Percentiles rank a stretch among this genome's conserved stretches.
These are phyloP conservation scores for Hibiscus mutabilis DNA, from an alignment of 345 rosid species.

Conservation along the genomic window DNA sequence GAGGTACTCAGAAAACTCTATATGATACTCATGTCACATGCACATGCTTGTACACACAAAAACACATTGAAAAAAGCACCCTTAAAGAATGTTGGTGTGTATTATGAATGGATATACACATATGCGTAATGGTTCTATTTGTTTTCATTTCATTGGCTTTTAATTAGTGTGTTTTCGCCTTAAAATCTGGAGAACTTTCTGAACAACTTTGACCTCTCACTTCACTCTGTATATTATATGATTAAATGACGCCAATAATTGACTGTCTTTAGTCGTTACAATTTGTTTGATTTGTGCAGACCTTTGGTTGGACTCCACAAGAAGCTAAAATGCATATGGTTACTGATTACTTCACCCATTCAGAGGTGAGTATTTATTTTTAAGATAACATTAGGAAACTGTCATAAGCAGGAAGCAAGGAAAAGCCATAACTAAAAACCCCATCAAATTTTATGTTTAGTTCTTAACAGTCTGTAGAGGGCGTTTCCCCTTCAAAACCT, in stretches of 20 bases:
- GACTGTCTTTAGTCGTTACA: not conserved
- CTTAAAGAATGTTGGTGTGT: slow-evolving; percentile 1
- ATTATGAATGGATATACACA: slow-evolving; percentile 1
- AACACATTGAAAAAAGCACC: not conserved
- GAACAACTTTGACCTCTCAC: not conserved
- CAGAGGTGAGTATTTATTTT: slow-evolving; percentile 59
- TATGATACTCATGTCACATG: not conserved
- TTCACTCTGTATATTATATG: not conserved
- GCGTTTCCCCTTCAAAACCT: not conserved
- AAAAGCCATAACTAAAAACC: not conserved
- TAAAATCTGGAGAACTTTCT: not conserved
- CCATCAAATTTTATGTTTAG: not conserved
- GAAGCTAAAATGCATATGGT: slow-evolving; percentile 95
- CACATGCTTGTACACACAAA: not conserved
- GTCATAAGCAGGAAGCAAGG: not conserved
- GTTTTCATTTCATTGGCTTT: slow-evolving; percentile 7
- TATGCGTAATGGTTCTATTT: not conserved
- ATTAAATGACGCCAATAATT: not conserved
- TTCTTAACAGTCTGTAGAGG: not conserved
- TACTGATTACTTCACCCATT: slow-evolving; percentile 70
- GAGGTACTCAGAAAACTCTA: slow-evolving; percentile 49
- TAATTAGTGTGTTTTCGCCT: not conserved
- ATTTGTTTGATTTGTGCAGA: slow-evolving; percentile 37
- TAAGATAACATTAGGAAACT: not conserved
- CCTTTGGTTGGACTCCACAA: slow-evolving; percentile 87